Evolutionary conservation across 345 rosid species (phyloP).

Genomic region (Hibiscus tridactylites): DNA sequence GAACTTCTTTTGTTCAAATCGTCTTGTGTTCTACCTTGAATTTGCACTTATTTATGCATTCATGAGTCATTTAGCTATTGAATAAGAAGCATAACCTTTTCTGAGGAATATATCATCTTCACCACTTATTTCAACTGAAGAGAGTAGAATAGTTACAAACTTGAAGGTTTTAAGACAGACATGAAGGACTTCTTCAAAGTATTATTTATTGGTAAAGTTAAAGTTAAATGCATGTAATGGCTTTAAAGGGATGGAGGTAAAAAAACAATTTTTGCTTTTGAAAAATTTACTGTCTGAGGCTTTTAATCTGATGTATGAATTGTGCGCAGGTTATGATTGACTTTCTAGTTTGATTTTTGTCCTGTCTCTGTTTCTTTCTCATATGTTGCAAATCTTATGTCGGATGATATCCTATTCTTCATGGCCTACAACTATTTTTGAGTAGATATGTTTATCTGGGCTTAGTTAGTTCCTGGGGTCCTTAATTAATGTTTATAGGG

Average conservation of each 20-base stretch:
- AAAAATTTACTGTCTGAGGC: neutral
- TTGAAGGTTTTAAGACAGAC: neutral
- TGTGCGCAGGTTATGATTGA: neutral
- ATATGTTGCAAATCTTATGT: neutral
- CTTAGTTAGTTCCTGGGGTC: neutral
- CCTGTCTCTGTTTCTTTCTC: neutral
- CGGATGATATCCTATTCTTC: neutral
- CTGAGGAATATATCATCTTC: neutral
- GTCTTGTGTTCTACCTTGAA: neutral
- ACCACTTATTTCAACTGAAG: neutral
- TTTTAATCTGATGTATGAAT: conserved; percentile 1
- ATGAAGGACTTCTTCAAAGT: neutral
- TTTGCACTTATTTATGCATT: neutral
- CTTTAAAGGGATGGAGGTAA: neutral
- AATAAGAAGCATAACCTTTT: neutral
- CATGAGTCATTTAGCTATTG: neutral
- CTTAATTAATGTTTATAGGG: neutral
- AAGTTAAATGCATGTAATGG: neutral
- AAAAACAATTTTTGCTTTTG: too few species aligned
- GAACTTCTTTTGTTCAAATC: neutral
- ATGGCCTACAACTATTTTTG: neutral
- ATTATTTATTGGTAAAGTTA: neutral
- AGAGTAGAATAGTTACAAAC: neutral
- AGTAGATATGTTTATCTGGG: neutral
- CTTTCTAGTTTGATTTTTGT: neutral